Conservation (phyloP, 371 early-diverging fungal genomes). For the Basidiobolus meristosporus region DNA sequence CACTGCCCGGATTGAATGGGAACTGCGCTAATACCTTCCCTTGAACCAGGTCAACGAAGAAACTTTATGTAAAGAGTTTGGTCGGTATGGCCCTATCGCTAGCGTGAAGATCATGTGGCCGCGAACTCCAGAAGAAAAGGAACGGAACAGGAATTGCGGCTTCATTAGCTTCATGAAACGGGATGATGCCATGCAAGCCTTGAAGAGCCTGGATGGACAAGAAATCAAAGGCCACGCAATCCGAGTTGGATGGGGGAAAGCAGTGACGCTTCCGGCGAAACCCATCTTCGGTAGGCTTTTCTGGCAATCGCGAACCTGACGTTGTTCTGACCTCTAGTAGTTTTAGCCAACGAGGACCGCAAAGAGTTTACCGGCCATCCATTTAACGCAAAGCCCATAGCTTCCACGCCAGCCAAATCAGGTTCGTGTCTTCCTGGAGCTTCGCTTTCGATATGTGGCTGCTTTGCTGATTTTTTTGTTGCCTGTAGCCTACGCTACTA, state of each 20-base stretch:
- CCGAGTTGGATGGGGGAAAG: slow-evolving; percentile 80
- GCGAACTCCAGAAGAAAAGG: slow-evolving; percentile 53
- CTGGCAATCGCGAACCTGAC: not conserved
- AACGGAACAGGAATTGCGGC: slow-evolving; percentile 44
- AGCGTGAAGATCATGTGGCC: slow-evolving; percentile 95
- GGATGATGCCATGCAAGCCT: slow-evolving; percentile 46
- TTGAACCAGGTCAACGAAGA: slow-evolving; percentile 35
- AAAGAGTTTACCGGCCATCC: slow-evolving; percentile 28
- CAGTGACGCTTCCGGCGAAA: slow-evolving; percentile 52
- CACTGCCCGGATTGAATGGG: slow-evolving; percentile 3
- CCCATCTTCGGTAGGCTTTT: slow-evolving; percentile 51
- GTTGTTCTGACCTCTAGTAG: slow-evolving; percentile 1
- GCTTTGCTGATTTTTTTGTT: not conserved
- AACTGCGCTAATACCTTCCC: not conserved
- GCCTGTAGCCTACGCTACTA: not conserved
- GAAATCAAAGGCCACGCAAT: slow-evolving; percentile 35
- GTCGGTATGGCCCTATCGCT: slow-evolving; percentile 67
- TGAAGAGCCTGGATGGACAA: slow-evolving; percentile 52
- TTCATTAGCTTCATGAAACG: slow-evolving; percentile 86
- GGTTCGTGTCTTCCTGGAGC: slow-evolving; percentile 2
- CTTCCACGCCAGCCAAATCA: not conserved
- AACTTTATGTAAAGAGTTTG: slow-evolving; percentile 55
- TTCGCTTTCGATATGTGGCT: not conserved
- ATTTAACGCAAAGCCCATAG: slow-evolving; percentile 35
- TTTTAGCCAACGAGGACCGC: slow-evolving; percentile 12